Percentiles rank a stretch among this genome's conserved stretches.
These are phyloP conservation scores for Schizophyllum amplum DNA, from an alignment of 1,284 basidiomycete genomes.

Conservation along the genomic window DNA sequence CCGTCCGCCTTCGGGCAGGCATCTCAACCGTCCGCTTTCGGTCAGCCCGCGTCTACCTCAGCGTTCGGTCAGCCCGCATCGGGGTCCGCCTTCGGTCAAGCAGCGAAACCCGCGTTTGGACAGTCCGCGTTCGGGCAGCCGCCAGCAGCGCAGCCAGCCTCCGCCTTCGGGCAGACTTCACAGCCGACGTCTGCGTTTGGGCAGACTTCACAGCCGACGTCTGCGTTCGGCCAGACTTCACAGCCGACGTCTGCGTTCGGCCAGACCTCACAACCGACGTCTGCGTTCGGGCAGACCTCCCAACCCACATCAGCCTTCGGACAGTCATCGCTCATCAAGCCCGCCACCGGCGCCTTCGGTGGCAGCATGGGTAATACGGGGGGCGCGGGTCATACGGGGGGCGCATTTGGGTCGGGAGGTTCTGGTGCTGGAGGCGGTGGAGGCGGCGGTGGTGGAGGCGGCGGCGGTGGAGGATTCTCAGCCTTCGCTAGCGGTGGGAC, in stretches of 20 bases:
- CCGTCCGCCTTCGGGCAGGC: slow-evolving; percentile 8
- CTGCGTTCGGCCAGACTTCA: slow-evolving; percentile 6
- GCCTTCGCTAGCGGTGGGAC: not conserved
- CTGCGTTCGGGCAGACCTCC: slow-evolving; percentile 34
- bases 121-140: slow-evolving; percentile 25
- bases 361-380: too few species aligned
- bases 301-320: slow-evolving; percentile 28
- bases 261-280: slow-evolving; percentile 25
- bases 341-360: slow-evolving; percentile 28
- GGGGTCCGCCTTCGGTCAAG: slow-evolving; percentile 23
- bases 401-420: slow-evolving; percentile 18
- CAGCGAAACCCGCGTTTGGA: slow-evolving; percentile 9
- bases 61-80: slow-evolving; percentile 16
- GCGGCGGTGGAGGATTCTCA: not conserved
- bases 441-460: not conserved
- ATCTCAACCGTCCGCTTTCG: slow-evolving; percentile 9
- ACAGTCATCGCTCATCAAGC: slow-evolving; percentile 21
- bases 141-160: slow-evolving; percentile 18
- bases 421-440: not conserved
- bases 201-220: not conserved
- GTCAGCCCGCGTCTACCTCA: slow-evolving; percentile 4
- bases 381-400: not conserved
- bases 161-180: slow-evolving; percentile 7
- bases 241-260: slow-evolving; percentile 30
- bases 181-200: not conserved